Conservation (phyloP, 495 filamentous ascomycete species). For the Talaromyces liani region DNA sequence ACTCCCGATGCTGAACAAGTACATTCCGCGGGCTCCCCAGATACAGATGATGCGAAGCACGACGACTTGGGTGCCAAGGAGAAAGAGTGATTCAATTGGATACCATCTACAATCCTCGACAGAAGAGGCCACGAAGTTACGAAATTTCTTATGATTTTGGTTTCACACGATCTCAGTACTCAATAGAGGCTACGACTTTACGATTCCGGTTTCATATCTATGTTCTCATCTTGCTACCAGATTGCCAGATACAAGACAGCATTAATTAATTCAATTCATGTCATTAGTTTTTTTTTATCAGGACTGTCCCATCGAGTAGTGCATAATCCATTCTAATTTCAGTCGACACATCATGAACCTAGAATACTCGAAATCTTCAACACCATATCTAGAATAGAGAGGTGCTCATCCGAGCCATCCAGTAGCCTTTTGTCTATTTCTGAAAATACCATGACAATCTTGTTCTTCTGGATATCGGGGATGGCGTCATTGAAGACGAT, state of each 20-base stretch:
- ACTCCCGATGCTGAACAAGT: background rate
- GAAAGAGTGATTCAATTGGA: background rate
- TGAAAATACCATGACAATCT: slow-evolving; percentile 82
- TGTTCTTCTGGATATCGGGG: slow-evolving; percentile 77
- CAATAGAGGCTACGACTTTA: background rate
- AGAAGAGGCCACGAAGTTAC: background rate
- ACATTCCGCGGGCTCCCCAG: background rate
- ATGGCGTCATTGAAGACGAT: slow-evolving; percentile 79
- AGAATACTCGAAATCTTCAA: slow-evolving; percentile 74
- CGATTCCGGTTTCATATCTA: background rate
- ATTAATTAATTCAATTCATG: background rate
- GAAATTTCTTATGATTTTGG: background rate
- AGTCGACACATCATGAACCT: slow-evolving; percentile 14
- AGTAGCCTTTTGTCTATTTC: slow-evolving; percentile 89
- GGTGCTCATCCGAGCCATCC: slow-evolving; percentile 96
- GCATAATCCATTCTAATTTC: background rate
- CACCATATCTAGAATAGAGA: slow-evolving; percentile 78
- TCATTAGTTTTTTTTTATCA: background rate
- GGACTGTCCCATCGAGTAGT: background rate
- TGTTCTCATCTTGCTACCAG: background rate
- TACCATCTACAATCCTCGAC: background rate
- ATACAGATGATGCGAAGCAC: background rate
- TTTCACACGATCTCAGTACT: background rate
- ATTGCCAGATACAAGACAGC: background rate
- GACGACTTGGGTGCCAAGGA: background rate